These are phyloP conservation scores for Panicum miliaceum DNA, from an alignment of 176 grass and related monocot species.

Conservation along the genomic window DNA sequence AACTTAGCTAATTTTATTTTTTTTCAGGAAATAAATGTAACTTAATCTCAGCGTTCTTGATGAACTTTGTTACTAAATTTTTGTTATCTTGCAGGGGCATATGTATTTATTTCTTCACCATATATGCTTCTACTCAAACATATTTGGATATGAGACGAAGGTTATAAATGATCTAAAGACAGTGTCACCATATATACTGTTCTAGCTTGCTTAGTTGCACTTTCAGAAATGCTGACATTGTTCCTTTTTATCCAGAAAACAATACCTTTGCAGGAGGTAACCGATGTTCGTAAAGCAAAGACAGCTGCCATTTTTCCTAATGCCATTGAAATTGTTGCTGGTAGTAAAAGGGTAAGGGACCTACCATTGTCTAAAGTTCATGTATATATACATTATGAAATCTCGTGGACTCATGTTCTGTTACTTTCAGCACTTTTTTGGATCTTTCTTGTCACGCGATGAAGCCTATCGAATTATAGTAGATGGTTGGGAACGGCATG, in stretches of 20 bases:
- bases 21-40: neutral
- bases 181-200: neutral
- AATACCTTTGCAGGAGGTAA: slow-evolving; percentile 82
- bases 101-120: slow-evolving; percentile 99
- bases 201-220: slow-evolving; percentile 24
- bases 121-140: slow-evolving; percentile 96
- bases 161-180: slow-evolving; percentile 49
- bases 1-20: slow-evolving; percentile 14
- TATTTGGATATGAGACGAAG: slow-evolving; percentile 99
- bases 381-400: slow-evolving; percentile 44
- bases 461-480: slow-evolving; percentile 81
- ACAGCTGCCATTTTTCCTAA: slow-evolving; percentile 95
- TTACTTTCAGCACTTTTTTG: slow-evolving; percentile 89
- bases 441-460: slow-evolving; percentile 91
- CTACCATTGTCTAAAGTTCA: slow-evolving; percentile 25
- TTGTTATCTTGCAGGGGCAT: slow-evolving; percentile 70
- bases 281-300: slow-evolving; percentile 93
- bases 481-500: slow-evolving; percentile 79
- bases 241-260: slow-evolving; percentile 73
- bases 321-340: slow-evolving; percentile 95
- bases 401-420: slow-evolving; percentile 28
- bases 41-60: slow-evolving; percentile 37
- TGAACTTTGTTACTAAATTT: slow-evolving; percentile 32
- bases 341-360: slow-evolving; percentile 77
- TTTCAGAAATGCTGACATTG: slow-evolving; percentile 27